Conservation (phyloP, 768 basidiomycete species). For the Phylloporus rhodoxanthus region DNA sequence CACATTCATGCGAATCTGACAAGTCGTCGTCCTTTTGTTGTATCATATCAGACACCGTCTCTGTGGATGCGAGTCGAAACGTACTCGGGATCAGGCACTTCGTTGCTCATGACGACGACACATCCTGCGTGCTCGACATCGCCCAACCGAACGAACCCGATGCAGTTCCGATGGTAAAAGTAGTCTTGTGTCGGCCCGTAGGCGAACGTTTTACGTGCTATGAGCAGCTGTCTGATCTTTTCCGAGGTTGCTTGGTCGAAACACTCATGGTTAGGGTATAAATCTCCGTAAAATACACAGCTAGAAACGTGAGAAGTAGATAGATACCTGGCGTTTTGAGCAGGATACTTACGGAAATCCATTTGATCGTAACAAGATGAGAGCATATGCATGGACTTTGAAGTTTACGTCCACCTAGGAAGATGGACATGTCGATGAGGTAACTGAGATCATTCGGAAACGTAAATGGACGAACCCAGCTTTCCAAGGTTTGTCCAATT, state of each 20-base stretch:
- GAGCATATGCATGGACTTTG: conserved; percentile 77
- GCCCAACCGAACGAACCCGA: conserved; percentile 73
- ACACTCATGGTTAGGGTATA: conserved; percentile 67
- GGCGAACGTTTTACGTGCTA: conserved; percentile 59
- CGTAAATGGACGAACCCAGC: conserved; percentile 53
- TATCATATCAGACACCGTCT: too few relatives aligned
- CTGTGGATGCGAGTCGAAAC: conserved; percentile 1
- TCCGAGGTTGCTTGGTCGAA: conserved; percentile 49
- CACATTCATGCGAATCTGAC: conserved; percentile 55
- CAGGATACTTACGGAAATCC: conserved; percentile 62
- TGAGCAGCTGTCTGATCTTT: conserved; percentile 51
- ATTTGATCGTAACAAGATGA: conserved; percentile 63
- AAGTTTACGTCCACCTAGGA: conserved; percentile 60
- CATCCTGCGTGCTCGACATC: conserved; percentile 52
- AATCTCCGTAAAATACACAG: conserved; percentile 84
- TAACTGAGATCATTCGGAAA: background rate
- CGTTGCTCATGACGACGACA: conserved; percentile 67
- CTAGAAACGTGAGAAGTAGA: conserved; percentile 31
- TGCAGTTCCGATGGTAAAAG: conserved; percentile 51
- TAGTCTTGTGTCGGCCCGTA: conserved; percentile 64
- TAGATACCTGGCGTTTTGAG: background rate
- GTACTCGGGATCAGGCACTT: conserved; percentile 12
- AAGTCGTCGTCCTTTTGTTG: conserved; percentile 13
- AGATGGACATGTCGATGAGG: background rate
- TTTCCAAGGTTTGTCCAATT: conserved; percentile 72